These are phyloP conservation scores for Pythium insidiosum DNA, from an alignment of 352 stramenopile genomes.

Conservation along the genomic window DNA sequence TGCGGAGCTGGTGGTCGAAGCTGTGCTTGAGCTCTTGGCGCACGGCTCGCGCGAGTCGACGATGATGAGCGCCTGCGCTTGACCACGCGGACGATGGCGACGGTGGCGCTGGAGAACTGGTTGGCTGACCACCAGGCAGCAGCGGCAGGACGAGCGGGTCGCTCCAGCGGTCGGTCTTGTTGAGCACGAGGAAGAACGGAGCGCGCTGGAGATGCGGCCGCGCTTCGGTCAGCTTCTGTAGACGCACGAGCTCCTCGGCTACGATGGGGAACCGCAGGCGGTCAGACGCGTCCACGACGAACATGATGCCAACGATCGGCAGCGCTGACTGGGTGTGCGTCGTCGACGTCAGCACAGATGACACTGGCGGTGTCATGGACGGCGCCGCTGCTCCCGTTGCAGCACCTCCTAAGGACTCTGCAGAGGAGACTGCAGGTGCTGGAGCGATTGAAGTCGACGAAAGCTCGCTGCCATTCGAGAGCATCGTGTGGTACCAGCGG, in stretches of 20 bases:
- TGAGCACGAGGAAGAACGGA: conserved; percentile 44
- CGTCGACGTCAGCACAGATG: background rate
- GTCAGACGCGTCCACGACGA: conserved; percentile 42
- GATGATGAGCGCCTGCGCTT: conserved; percentile 12
- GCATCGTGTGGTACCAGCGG: conserved; percentile 23
- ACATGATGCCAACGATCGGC: conserved; percentile 34
- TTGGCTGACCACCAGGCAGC: background rate
- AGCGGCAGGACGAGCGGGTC: background rate
- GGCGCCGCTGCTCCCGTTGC: background rate
- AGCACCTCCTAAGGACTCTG: too few relatives aligned
- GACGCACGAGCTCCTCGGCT: conserved; percentile 33
- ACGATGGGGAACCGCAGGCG: conserved; percentile 38
- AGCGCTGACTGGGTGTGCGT: conserved; percentile 7
- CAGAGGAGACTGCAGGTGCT: background rate
- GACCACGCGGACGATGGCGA: too few relatives aligned
- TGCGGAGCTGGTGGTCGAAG: conserved; percentile 36
- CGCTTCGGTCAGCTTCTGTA: conserved; percentile 28
- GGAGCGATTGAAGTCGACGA: background rate
- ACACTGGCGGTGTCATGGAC: background rate
- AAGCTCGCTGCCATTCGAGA: background rate
- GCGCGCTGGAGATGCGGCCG: conserved; percentile 19
- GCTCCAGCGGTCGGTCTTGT: conserved; percentile 34
- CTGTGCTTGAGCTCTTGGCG: conserved; percentile 40
- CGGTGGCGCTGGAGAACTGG: too few relatives aligned
- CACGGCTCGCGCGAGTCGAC: conserved; percentile 20